A percentile compares a stretch with the other conserved stretches of the same genome.
phyloP scores from a whole-genome alignment of 768 basidiomycete species.

The Albatrellus ellisii region DNA sequence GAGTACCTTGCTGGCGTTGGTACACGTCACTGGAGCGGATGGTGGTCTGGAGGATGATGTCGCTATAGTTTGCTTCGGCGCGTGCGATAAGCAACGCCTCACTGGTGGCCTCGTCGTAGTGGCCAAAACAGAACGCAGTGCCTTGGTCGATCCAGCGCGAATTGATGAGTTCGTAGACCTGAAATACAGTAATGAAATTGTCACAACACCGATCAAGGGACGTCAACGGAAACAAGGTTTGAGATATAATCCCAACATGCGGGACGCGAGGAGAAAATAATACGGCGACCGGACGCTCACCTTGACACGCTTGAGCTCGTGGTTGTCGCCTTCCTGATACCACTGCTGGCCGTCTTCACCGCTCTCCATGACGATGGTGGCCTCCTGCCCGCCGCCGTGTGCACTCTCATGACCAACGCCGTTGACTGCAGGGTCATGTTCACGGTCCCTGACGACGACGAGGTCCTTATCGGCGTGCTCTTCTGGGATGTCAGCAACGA shows the following conservation, averaged over 20 bases:
- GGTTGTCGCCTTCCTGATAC: constrained; percentile 45
- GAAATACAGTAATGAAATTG: constrained; percentile 12
- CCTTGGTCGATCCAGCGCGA: constrained; percentile 93
- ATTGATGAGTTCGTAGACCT: constrained; percentile 94
- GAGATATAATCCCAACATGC: constrained; percentile 13
- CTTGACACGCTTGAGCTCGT: constrained; percentile 81
- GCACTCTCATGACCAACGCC: constrained; percentile 12
- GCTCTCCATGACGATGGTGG: constrained; percentile 24
- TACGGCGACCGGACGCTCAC: constrained; percentile 26
- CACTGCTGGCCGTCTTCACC: constrained; percentile 46
- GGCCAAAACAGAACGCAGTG: constrained; percentile 91
- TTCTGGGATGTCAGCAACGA: constrained; percentile 5
- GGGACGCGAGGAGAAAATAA: constrained; percentile 11
- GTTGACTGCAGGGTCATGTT: constrained; percentile 9
- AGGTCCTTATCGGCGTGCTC: constrained; percentile 10
- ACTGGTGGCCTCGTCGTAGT: constrained; percentile 63
- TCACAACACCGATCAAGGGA: too few species aligned
- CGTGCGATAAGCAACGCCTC: constrained; percentile 80
- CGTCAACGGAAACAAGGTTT: not conserved
- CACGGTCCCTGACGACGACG: constrained; percentile 5
- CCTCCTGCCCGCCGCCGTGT: constrained; percentile 33
- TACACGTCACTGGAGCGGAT: constrained; percentile 79
- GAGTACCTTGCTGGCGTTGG: constrained; percentile 74
- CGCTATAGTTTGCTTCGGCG: constrained; percentile 57
- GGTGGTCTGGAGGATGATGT: constrained; percentile 66